Evolutionary conservation across 1,139 yeast genomes (phyloP).

Genomic region (Kurtzmaniella quercitrusa): DNA sequence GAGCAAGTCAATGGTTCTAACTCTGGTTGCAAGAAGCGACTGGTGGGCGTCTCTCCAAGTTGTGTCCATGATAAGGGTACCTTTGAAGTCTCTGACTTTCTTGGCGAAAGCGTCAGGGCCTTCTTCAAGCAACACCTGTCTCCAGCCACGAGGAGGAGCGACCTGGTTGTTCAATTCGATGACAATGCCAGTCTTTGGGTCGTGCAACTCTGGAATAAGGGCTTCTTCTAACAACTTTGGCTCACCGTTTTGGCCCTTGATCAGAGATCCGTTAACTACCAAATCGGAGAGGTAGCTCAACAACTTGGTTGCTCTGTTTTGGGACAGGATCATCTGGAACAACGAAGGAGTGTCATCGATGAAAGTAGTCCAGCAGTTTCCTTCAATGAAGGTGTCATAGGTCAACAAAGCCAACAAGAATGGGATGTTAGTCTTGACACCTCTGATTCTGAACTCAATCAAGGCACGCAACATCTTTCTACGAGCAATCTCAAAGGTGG

Average conservation of each 20-base stretch:
- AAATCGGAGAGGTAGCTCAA: constrained; percentile 86
- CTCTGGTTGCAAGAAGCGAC: constrained; percentile 95
- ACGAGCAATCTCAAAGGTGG: constrained; percentile 94
- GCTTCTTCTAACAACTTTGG: constrained; percentile 82
- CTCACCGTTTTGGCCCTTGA: constrained; percentile 89
- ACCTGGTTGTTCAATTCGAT: constrained; percentile 49
- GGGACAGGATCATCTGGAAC: constrained; percentile 92
- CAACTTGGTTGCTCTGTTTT: constrained; percentile 94
- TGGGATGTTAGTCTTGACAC: constrained; percentile 97
- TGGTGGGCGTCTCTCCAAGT: constrained; percentile 99
- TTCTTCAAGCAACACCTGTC: constrained; percentile 73
- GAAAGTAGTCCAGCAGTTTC: constrained; percentile 97
- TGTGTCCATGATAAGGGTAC: constrained; percentile 93
- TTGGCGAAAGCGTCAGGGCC: constrained; percentile 90
- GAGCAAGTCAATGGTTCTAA: constrained; percentile 85
- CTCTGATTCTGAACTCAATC: constrained; percentile 96
- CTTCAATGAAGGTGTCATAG: constrained; percentile 81
- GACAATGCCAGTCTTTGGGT: constrained; percentile 47
- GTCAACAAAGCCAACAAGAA: constrained; percentile 91
- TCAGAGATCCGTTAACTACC: constrained; percentile 91
- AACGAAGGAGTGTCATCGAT: constrained; percentile 96
- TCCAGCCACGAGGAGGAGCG: constrained; percentile 78
- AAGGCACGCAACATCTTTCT: constrained; percentile 96
- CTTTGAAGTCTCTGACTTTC: constrained; percentile 78
- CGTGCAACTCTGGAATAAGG: constrained; percentile 65